Conservation (phyloP, 2,329 filamentous ascomycete genomes). For the Nothopassalora personata region DNA sequence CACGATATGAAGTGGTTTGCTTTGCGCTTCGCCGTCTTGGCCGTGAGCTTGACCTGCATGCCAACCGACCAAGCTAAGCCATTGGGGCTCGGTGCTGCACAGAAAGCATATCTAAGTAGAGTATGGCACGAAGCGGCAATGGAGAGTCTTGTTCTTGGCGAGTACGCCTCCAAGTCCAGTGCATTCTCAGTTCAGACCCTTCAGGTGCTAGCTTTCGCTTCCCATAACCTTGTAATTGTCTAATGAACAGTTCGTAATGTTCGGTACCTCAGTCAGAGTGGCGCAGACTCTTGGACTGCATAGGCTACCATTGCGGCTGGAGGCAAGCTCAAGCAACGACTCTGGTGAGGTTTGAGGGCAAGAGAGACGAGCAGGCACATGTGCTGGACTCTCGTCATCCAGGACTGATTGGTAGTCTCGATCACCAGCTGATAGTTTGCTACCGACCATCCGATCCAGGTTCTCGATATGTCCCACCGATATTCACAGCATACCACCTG, state of each 20-base stretch:
- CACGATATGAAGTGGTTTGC: constrained; percentile 9
- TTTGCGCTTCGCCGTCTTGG: constrained; percentile 7
- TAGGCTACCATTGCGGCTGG: background rate
- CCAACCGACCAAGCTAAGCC: background rate
- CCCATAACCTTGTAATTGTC: constrained; percentile 6
- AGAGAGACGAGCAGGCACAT: constrained; percentile 4
- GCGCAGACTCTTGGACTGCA: constrained; percentile 5
- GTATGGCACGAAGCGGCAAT: constrained; percentile 7
- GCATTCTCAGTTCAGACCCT: constrained; percentile 5
- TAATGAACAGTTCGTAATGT: constrained; percentile 8
- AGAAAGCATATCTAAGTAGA: background rate
- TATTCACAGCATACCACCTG: constrained; percentile 8
- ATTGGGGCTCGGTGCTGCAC: background rate
- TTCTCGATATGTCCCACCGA: constrained; percentile 1
- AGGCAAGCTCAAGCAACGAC: background rate
- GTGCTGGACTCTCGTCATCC: constrained; percentile 8
- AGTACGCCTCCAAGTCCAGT: constrained; percentile 7
- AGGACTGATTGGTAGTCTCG: constrained; percentile 1
- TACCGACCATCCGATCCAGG: background rate
- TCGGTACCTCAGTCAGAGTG: constrained; percentile 2
- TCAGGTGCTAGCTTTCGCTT: background rate
- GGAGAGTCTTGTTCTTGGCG: constrained; percentile 4
- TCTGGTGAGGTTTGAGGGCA: background rate
- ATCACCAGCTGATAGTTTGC: too few relatives aligned
- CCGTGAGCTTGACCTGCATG: constrained; percentile 1